phyloP scores from a whole-genome alignment of 345 rosid genomes.

The Corchorus olitorius region DNA sequence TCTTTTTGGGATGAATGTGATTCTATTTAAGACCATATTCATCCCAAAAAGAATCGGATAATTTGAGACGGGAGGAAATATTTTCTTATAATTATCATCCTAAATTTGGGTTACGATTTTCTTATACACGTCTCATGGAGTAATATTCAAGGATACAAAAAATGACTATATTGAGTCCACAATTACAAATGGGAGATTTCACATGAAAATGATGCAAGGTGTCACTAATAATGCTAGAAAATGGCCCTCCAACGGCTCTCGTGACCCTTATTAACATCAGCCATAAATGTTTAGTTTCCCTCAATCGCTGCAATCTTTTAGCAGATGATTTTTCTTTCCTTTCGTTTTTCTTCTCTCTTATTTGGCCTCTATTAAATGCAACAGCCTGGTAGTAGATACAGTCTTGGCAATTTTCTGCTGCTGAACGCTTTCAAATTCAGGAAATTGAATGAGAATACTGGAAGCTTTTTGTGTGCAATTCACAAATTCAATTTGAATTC shows the following conservation, averaged over 20 bases:
- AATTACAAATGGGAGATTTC: not conserved
- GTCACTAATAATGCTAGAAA: conserved; percentile 12
- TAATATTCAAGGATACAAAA: too few species aligned
- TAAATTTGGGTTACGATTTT: too few species aligned
- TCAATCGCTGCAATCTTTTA: not conserved
- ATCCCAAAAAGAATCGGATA: too few species aligned
- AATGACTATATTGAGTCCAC: too few species aligned
- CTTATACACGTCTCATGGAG: too few species aligned
- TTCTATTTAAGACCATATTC: too few species aligned
- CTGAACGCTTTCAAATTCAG: conserved; percentile 6
- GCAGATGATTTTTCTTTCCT: not conserved
- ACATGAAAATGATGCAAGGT: conserved; percentile 6
- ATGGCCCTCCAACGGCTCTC: conserved; percentile 18
- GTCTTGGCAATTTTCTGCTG: conserved; percentile 3
- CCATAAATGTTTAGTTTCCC: conserved; percentile 25
- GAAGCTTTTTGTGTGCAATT: conserved; percentile 1
- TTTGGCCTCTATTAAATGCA: conserved; percentile 26
- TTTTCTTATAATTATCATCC: too few species aligned
- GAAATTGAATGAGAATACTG: not conserved
- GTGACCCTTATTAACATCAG: conserved; percentile 20
- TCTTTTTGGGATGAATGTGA: too few species aligned
- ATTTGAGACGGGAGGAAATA: too few species aligned
- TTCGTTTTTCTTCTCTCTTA: not conserved
- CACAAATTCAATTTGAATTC: conserved; percentile 20
- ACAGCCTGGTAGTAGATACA: conserved; percentile 30